Percentiles rank a stretch among this genome's conserved stretches.
phyloP scores from a whole-genome alignment of 805 yeast species.

The Debaryomyces tyrocola region DNA sequence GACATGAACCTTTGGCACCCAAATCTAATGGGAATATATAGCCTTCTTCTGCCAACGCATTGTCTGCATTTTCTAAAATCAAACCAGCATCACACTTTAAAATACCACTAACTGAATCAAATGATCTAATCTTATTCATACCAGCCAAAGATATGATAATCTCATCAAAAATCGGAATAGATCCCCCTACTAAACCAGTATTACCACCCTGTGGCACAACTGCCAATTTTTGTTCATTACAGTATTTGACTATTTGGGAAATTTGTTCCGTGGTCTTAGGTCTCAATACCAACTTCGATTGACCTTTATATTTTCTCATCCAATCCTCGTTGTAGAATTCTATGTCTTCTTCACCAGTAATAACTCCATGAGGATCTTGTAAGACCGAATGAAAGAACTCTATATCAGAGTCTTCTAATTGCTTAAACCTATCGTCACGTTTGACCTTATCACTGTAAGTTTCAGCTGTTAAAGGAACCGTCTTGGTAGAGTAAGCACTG shows the following conservation, averaged over 20 bases:
- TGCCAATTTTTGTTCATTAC: slow-evolving; percentile 75
- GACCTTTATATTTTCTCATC: slow-evolving; percentile 94
- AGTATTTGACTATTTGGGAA: slow-evolving; percentile 71
- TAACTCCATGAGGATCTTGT: slow-evolving; percentile 44
- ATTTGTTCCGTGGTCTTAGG: slow-evolving; percentile 83
- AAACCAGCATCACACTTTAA: slow-evolving; percentile 90
- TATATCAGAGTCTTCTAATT: slow-evolving; percentile 57
- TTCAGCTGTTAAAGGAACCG: slow-evolving; percentile 64
- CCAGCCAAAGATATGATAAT: slow-evolving; percentile 68
- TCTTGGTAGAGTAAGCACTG: slow-evolving; percentile 22
- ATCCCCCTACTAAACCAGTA: slow-evolving; percentile 95
- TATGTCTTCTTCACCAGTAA: slow-evolving; percentile 64
- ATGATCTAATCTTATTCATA: slow-evolving; percentile 76
- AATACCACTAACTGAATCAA: slow-evolving; percentile 81
- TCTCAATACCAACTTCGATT: slow-evolving; percentile 73
- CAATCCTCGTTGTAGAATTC: slow-evolving; percentile 82
- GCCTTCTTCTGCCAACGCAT: slow-evolving; percentile 72
- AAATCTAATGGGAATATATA: slow-evolving; percentile 90
- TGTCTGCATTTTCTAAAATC: slow-evolving; percentile 82
- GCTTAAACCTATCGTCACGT: slow-evolving; percentile 52
- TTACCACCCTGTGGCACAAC: slow-evolving; percentile 97
- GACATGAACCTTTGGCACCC: slow-evolving; percentile 97
- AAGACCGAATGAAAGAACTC: slow-evolving; percentile 60
- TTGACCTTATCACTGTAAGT: slow-evolving; percentile 59
- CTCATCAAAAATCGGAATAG: slow-evolving; percentile 90